Evolutionary conservation across 805 yeast species (phyloP).

Genomic region (Nakazawaea sp.): DNA sequence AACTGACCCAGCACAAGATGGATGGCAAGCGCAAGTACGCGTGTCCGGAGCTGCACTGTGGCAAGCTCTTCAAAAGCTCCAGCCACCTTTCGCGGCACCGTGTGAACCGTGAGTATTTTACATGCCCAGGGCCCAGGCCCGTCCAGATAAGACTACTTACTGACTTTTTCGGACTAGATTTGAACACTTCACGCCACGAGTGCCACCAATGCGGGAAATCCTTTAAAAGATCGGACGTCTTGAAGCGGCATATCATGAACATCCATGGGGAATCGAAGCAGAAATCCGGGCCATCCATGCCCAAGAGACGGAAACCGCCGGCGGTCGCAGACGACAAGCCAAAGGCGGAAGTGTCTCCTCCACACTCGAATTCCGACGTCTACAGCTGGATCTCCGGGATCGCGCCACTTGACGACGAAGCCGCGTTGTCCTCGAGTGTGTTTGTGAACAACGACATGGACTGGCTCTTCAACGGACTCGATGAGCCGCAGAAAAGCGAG

Average conservation of each 20-base stretch:
- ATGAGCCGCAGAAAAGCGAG: not conserved
- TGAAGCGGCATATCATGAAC: conserved; percentile 8
- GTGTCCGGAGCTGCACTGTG: conserved; percentile 5
- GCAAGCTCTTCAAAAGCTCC: conserved; percentile 1
- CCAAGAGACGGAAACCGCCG: not conserved
- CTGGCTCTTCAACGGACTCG: conserved; percentile 17
- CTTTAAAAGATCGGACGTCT: conserved; percentile 11
- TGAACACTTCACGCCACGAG: not conserved
- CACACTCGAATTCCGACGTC: conserved; percentile 3
- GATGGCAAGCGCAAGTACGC: not conserved
- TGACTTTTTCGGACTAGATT: conserved; percentile 2
- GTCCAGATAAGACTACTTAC: not conserved
- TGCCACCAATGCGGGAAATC: conserved; percentile 9
- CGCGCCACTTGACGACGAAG: conserved; percentile 5
- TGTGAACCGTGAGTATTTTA: conserved; percentile 1
- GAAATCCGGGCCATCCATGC: not conserved
- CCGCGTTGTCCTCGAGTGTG: conserved; percentile 8
- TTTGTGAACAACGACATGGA: conserved; percentile 17
- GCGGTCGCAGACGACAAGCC: not conserved
- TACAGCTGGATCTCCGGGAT: conserved; percentile 7
- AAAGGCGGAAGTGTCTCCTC: not conserved
- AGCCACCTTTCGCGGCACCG: conserved; percentile 7
- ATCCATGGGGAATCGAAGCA: conserved; percentile 1
- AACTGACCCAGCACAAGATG: no score
- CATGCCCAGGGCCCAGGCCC: not conserved